phyloP scores from a whole-genome alignment of 495 filamentous ascomycete genomes.

The Trichocladium antarcticum region DNA sequence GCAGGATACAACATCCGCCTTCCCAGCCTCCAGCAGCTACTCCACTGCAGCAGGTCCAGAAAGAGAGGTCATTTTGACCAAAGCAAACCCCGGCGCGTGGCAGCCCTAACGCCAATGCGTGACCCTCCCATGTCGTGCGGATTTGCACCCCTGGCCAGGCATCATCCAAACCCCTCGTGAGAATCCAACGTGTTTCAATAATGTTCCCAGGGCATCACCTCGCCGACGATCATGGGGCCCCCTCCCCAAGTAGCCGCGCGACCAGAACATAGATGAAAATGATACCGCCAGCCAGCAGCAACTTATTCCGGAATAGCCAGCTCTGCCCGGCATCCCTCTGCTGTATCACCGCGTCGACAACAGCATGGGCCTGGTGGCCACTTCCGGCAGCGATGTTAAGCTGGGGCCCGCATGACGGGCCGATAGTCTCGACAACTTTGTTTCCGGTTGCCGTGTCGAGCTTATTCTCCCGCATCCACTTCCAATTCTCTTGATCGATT shows the following conservation, averaged over 20 bases:
- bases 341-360: constrained; percentile 63
- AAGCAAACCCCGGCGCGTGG: too few relatives aligned
- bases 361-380: constrained; percentile 60
- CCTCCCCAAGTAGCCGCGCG: constrained; percentile 54
- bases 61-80: too few relatives aligned
- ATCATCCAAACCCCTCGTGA: background rate
- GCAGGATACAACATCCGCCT: too few relatives aligned
- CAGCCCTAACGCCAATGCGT: too few relatives aligned
- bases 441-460: constrained; percentile 71
- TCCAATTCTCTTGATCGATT: constrained; percentile 81
- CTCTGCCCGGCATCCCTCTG: constrained; percentile 67
- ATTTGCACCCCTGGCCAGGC: background rate
- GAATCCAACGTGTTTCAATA: background rate
- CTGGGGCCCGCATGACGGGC: constrained; percentile 54
- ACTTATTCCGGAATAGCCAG: constrained; percentile 68
- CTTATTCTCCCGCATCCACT: constrained; percentile 74
- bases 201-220: background rate
- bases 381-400: constrained; percentile 57
- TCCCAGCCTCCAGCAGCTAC: too few relatives aligned
- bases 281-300: constrained; percentile 53
- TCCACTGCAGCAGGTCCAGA: too few relatives aligned
- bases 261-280: constrained; percentile 73
- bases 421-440: constrained; percentile 30
- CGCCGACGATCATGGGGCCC: background rate
- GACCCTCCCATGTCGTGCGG: too few relatives aligned